A percentile compares a stretch with the other conserved stretches of the same genome.
phyloP scores from a whole-genome alignment of 2,329 filamentous ascomycete species.

The Ilyonectria robusta region DNA sequence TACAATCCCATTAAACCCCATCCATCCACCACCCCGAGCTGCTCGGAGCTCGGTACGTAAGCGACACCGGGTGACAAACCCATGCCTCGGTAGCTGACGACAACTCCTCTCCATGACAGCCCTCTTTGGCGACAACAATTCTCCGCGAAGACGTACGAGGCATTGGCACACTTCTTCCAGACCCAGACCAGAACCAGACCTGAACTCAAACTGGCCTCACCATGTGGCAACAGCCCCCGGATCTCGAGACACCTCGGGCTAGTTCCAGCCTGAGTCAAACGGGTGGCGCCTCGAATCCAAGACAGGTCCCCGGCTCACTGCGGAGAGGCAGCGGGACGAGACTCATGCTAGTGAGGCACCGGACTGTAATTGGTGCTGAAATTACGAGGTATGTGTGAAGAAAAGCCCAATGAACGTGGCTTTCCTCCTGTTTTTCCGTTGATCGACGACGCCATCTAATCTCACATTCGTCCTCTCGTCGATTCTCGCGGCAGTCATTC shows the following conservation, averaged over 20 bases:
- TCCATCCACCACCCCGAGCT: constrained; percentile 36
- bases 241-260: constrained; percentile 12
- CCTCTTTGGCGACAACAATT: neutral
- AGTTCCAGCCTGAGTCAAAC: constrained; percentile 21
- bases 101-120: constrained; percentile 32
- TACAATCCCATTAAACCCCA: constrained; percentile 20
- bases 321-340: neutral
- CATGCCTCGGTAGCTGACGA: constrained; percentile 39
- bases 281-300: constrained; percentile 9
- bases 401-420: constrained; percentile 9
- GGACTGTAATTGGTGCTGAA: constrained; percentile 5
- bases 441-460: constrained; percentile 23
- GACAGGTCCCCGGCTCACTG: neutral
- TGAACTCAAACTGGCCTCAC: neutral
- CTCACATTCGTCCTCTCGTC: neutral
- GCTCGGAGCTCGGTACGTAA: constrained; percentile 42
- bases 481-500: constrained; percentile 14
- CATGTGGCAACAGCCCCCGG: neutral
- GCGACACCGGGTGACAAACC: constrained; percentile 38
- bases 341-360: neutral
- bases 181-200: neutral
- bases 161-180: neutral
- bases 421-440: constrained; percentile 4
- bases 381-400: neutral
- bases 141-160: neutral